Conservation (phyloP, 148 eudicot genomes). For the Rhododendron ovatum region DNA sequence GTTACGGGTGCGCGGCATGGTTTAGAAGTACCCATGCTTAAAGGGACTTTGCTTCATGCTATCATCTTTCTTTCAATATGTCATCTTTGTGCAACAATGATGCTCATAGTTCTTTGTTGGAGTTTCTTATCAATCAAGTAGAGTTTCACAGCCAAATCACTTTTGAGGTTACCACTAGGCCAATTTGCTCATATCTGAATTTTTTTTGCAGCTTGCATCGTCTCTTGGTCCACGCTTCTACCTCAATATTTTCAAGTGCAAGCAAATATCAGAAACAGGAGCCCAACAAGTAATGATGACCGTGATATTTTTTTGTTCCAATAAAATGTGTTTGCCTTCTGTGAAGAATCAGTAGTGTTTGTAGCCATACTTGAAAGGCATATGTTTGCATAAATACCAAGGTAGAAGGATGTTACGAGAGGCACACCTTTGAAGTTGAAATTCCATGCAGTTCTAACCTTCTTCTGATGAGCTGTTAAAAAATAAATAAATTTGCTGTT, state of each 20-base stretch:
- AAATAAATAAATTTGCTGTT: too few relatives aligned
- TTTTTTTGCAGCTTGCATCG: constrained; percentile 74
- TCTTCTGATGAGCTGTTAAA: neutral
- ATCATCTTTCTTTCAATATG: neutral
- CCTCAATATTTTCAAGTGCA: constrained; percentile 93
- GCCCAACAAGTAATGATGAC: constrained; percentile 67
- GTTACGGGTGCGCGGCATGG: neutral
- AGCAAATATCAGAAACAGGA: constrained; percentile 97
- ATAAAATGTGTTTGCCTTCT: neutral
- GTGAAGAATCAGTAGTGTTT: neutral
- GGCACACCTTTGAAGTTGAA: neutral
- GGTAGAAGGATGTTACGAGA: neutral
- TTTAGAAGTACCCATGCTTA: neutral
- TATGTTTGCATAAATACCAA: neutral
- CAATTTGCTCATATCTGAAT: constrained; percentile 8
- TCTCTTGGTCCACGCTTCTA: constrained; percentile 96
- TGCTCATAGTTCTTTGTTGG: neutral
- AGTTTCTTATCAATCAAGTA: neutral
- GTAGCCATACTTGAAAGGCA: neutral
- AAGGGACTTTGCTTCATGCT: neutral
- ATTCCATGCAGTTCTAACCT: neutral
- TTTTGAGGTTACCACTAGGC: neutral
- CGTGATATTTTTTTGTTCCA: neutral
- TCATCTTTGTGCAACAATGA: neutral
- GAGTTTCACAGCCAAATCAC: neutral